Evolutionary conservation across 257 asterid genomes (phyloP).

Genomic region (Handroanthus guayacan): DNA sequence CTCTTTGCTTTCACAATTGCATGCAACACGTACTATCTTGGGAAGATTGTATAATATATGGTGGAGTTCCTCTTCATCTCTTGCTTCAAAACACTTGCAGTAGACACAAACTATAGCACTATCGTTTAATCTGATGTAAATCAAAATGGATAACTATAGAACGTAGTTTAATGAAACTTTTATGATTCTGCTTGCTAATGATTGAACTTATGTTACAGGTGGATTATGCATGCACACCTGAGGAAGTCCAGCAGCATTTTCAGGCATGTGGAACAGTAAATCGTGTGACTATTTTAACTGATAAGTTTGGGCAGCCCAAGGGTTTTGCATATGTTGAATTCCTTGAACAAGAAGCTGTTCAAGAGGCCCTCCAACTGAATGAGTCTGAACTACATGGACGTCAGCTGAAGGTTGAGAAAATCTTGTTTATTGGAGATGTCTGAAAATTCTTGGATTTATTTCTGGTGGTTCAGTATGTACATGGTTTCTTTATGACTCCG

Average conservation of each 20-base stretch:
- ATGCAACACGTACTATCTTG: not conserved
- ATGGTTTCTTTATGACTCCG: constrained; percentile 19
- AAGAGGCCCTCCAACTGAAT: constrained; percentile 85
- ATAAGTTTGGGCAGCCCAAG: constrained; percentile 98
- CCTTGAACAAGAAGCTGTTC: constrained; percentile 83
- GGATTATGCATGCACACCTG: constrained; percentile 97
- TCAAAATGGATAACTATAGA: not conserved
- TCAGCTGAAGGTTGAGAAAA: constrained; percentile 73
- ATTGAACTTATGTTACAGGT: constrained; percentile 54
- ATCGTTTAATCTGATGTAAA: not conserved
- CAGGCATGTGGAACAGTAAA: constrained; percentile 95
- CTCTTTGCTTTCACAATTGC: constrained; percentile 1
- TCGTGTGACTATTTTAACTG: constrained; percentile 92
- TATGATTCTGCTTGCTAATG: constrained; percentile 15
- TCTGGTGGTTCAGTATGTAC: not conserved
- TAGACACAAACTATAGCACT: not conserved
- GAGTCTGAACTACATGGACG: constrained; percentile 98
- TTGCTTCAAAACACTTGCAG: not conserved
- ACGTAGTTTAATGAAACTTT: not conserved
- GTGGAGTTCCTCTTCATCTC: not conserved
- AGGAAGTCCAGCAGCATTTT: constrained; percentile 98
- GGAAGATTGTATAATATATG: not conserved
- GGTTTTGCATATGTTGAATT: constrained; percentile 98
- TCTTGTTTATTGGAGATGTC: not conserved
- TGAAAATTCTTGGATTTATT: not conserved